phyloP scores from a whole-genome alignment of 2,329 filamentous ascomycete species.

The Alternaria sp. region DNA sequence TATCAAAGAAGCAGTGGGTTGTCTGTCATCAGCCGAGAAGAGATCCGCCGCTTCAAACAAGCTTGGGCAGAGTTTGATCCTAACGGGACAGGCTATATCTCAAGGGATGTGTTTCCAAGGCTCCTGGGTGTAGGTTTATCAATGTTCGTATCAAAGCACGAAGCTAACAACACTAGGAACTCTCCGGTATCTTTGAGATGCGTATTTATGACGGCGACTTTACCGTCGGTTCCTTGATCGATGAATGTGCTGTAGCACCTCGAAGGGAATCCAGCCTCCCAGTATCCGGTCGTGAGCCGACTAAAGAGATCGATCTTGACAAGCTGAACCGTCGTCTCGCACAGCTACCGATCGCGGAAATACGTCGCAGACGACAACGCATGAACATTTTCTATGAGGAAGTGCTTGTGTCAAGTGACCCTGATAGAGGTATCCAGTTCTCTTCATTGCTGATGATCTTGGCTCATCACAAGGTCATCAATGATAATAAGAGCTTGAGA shows the following conservation, averaged over 20 bases:
- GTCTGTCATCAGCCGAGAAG: constrained; percentile 87
- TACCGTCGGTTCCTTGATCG: constrained; percentile 84
- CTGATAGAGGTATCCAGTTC: constrained; percentile 88
- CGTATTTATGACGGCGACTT: constrained; percentile 92
- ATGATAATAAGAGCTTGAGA: constrained; percentile 92
- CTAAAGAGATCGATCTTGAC: constrained; percentile 70
- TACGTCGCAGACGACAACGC: constrained; percentile 76
- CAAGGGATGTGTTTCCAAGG: constrained; percentile 86
- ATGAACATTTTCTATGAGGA: constrained; percentile 98
- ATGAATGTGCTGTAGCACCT: constrained; percentile 74
- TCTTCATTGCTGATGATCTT: constrained; percentile 92
- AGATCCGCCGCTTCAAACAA: constrained; percentile 96
- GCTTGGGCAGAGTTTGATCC: constrained; percentile 97
- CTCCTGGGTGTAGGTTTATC: constrained; percentile 72
- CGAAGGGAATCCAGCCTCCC: constrained; percentile 60
- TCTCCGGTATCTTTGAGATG: constrained; percentile 97
- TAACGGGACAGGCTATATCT: constrained; percentile 88
- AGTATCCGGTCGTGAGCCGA: constrained; percentile 51
- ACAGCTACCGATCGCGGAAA: constrained; percentile 75
- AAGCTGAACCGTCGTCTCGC: constrained; percentile 77
- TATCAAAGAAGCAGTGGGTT: constrained; percentile 96
- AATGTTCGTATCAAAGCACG: neutral
- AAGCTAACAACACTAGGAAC: constrained; percentile 61
- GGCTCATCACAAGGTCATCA: constrained; percentile 98
- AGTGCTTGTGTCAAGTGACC: constrained; percentile 90